A percentile compares a stretch with the other conserved stretches of the same genome.
phyloP scores from a whole-genome alignment of 2,329 filamentous ascomycete genomes.

The Teratosphaeria pseudoeucalypti region DNA sequence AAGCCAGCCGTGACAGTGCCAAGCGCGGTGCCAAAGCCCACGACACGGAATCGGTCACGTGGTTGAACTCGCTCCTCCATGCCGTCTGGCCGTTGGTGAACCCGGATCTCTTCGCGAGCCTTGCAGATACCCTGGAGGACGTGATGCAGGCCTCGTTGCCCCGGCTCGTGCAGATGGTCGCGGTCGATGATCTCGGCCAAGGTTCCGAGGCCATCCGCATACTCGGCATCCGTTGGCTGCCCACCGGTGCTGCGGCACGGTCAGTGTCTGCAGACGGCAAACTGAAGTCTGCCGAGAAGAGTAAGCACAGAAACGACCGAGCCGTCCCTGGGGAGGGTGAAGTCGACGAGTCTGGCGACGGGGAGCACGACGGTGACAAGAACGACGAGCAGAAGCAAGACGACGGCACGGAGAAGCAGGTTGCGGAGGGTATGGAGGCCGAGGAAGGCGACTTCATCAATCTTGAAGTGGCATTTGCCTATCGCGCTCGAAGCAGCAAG shows the following conservation, averaged over 20 bases:
- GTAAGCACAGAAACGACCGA: constrained; percentile 38
- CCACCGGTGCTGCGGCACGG: constrained; percentile 56
- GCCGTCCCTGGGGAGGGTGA: constrained; percentile 37
- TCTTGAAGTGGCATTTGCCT: constrained; percentile 64
- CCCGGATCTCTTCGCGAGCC: constrained; percentile 59
- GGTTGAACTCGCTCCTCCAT: constrained; percentile 59
- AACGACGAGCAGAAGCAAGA: constrained; percentile 16
- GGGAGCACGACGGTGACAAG: constrained; percentile 15
- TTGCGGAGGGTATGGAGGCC: constrained; percentile 56
- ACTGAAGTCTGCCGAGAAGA: constrained; percentile 37
- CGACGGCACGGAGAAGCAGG: constrained; percentile 18
- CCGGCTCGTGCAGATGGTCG: constrained; percentile 60
- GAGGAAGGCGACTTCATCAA: constrained; percentile 73
- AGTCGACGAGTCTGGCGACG: constrained; percentile 24
- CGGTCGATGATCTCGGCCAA: constrained; percentile 65
- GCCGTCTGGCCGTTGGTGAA: constrained; percentile 67
- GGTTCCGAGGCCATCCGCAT: constrained; percentile 62
- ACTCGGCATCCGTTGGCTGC: constrained; percentile 61
- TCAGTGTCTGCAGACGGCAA: constrained; percentile 51
- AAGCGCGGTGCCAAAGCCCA: constrained; percentile 35
- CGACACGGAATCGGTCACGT: constrained; percentile 56
- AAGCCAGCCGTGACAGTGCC: constrained; percentile 48
- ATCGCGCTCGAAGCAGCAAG: constrained; percentile 52
- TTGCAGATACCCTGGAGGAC: constrained; percentile 64
- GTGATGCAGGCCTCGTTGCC: constrained; percentile 71